A percentile compares a stretch with the other conserved stretches of the same genome.
phyloP scores from a whole-genome alignment of 129 eudicot species.

The Kitagawia praeruptora region DNA sequence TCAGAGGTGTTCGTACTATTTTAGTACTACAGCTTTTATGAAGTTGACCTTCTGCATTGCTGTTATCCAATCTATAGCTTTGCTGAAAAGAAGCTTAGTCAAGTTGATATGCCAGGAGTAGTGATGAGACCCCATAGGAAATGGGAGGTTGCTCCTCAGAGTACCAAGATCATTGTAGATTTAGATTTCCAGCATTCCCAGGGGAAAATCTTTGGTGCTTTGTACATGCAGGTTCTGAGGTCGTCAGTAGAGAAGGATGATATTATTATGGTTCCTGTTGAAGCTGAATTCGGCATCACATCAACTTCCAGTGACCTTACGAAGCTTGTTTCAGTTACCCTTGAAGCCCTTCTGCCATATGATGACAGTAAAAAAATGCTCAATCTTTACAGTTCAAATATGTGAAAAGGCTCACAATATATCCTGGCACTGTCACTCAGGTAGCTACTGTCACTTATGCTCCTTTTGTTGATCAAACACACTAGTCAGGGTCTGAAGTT shows the following conservation, averaged over 20 bases:
- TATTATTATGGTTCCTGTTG: constrained; percentile 53
- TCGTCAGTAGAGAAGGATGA: constrained; percentile 32
- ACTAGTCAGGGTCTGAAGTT: constrained; percentile 11
- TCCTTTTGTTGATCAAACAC: too few species aligned
- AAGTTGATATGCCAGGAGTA: constrained; percentile 29
- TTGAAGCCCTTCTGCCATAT: constrained; percentile 39
- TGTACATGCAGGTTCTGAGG: constrained; percentile 47
- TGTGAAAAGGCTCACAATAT: constrained; percentile 61
- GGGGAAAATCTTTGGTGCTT: constrained; percentile 39
- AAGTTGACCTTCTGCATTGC: too few species aligned
- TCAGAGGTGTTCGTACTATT: too few species aligned
- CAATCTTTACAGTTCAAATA: constrained; percentile 40
- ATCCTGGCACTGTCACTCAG: constrained; percentile 60
- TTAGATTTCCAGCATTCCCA: constrained; percentile 40
- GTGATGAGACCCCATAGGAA: constrained; percentile 56
- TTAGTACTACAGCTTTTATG: too few species aligned
- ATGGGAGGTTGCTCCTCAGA: constrained; percentile 53
- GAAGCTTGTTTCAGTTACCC: constrained; percentile 31
- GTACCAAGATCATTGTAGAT: constrained; percentile 45
- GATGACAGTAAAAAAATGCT: constrained; percentile 32
- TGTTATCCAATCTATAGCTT: too few species aligned
- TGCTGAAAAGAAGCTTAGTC: constrained; percentile 29
- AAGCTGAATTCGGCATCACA: constrained; percentile 34
- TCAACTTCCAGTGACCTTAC: constrained; percentile 14
- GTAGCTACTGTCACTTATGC: constrained; percentile 47